Evolutionary conservation across 1,284 basidiomycete genomes (phyloP).

Genomic region (Malassezia sympodialis): DNA sequence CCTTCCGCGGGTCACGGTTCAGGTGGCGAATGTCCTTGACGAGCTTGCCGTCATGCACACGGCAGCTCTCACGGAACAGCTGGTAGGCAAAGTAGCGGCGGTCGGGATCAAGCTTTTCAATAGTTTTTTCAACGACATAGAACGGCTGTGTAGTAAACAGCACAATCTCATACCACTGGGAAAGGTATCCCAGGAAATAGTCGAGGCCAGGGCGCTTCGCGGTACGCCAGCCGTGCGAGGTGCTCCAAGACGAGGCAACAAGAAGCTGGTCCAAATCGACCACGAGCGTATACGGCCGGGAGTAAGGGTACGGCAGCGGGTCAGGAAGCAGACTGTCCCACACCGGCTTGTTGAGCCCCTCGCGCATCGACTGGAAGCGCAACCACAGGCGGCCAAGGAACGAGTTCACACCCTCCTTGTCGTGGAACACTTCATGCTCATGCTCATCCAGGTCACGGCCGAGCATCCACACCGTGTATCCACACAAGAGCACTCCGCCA

Average conservation of each 20-base stretch:
- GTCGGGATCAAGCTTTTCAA: constrained; percentile 91
- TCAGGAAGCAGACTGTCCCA: constrained; percentile 86
- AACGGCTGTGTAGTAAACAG: constrained; percentile 83
- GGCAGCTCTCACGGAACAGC: constrained; percentile 66
- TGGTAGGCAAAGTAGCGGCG: constrained; percentile 77
- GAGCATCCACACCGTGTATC: constrained; percentile 15
- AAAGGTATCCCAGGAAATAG: constrained; percentile 91
- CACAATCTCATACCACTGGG: constrained; percentile 95
- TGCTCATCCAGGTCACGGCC: constrained; percentile 18
- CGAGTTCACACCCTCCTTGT: constrained; percentile 19
- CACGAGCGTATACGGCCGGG: constrained; percentile 82
- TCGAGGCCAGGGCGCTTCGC: constrained; percentile 78
- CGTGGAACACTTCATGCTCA: constrained; percentile 17
- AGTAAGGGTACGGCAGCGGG: constrained; percentile 69
- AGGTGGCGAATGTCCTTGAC: constrained; percentile 75
- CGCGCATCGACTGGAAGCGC: constrained; percentile 27
- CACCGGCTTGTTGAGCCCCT: constrained; percentile 54
- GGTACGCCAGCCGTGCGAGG: constrained; percentile 51
- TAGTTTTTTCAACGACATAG: constrained; percentile 77
- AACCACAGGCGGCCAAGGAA: constrained; percentile 39
- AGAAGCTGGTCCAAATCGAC: constrained; percentile 86
- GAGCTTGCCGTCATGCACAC: constrained; percentile 38
- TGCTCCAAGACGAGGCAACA: constrained; percentile 71
- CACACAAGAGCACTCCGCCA: background rate
- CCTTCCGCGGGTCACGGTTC: constrained; percentile 84